Conservation (phyloP, 1,284 basidiomycete species). For the Ceratorhiza oryzae-sativae region DNA sequence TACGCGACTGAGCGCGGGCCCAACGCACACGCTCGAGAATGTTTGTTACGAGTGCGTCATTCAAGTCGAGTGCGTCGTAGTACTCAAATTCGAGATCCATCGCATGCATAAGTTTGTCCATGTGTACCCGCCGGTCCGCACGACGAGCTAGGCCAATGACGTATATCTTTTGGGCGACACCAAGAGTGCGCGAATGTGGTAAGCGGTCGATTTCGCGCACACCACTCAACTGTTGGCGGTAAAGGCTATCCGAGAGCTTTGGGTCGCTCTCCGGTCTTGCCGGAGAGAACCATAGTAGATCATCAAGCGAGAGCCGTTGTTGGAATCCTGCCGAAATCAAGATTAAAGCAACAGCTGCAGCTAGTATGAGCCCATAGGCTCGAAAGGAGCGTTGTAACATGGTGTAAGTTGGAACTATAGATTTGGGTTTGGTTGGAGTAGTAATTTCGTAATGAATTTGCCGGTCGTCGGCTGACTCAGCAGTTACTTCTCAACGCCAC, state of each 20-base stretch:
- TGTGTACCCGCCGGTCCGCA: slow-evolving; percentile 44
- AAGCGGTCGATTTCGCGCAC: slow-evolving; percentile 38
- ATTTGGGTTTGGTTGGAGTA: not conserved
- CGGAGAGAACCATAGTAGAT: slow-evolving; percentile 15
- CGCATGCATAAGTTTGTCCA: slow-evolving; percentile 42
- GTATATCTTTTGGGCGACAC: slow-evolving; percentile 45
- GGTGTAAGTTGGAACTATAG: not conserved
- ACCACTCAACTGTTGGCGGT: slow-evolving; percentile 29
- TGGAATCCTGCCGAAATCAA: slow-evolving; percentile 18
- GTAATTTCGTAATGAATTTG: not conserved
- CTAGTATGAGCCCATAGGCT: slow-evolving; percentile 25
- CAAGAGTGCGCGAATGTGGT: slow-evolving; percentile 43
- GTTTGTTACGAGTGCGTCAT: slow-evolving; percentile 24
- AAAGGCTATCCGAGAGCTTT: not conserved
- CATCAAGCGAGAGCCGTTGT: slow-evolving; percentile 32
- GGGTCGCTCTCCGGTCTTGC: not conserved
- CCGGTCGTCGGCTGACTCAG: not conserved
- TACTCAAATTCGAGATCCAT: slow-evolving; percentile 44
- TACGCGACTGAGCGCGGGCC: slow-evolving; percentile 33
- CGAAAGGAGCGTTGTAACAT: slow-evolving; percentile 36
- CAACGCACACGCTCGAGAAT: slow-evolving; percentile 42
- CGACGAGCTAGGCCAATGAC: slow-evolving; percentile 45
- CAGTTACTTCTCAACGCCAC: not conserved
- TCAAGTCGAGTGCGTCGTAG: slow-evolving; percentile 42
- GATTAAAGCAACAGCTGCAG: slow-evolving; percentile 2